These are phyloP conservation scores for Chrysoporthe austroafricana DNA, from an alignment of 2,329 filamentous ascomycete species.

Conservation along the genomic window DNA sequence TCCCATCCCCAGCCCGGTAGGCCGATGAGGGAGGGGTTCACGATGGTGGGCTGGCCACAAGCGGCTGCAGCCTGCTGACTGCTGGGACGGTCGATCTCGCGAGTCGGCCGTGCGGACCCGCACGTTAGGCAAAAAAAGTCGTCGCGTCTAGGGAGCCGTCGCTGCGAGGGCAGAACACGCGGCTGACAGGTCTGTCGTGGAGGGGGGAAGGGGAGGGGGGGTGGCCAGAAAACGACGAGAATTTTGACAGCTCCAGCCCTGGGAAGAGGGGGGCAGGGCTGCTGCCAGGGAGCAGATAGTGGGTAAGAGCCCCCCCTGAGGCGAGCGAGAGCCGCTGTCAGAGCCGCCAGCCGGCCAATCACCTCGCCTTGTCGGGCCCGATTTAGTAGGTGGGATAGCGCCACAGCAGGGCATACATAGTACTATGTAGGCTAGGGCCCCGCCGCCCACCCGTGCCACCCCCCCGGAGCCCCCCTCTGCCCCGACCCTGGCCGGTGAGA, in stretches of 20 bases:
- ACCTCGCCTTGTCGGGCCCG: constrained; percentile 12
- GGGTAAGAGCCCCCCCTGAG: neutral
- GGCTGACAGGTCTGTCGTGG: neutral
- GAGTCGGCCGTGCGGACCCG: constrained; percentile 14
- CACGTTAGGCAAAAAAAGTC: neutral
- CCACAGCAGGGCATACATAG: neutral
- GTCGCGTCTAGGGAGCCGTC: constrained; percentile 5
- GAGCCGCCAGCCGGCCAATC: constrained; percentile 10
- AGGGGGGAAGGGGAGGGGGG: neutral
- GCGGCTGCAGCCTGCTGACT: no score
- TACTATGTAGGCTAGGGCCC: neutral
- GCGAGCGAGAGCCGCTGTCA: constrained; percentile 1
- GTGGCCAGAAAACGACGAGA: constrained; percentile 2
- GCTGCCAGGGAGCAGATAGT: no score
- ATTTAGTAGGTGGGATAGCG: constrained; percentile 20
- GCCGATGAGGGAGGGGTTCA: no score
- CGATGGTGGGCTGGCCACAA: no score
- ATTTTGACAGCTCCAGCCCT: neutral
- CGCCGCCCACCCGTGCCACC: neutral
- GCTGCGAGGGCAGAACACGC: neutral
- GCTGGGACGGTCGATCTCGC: neutral
- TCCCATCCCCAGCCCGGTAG: no score
- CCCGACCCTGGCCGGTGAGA: constrained; percentile 11
- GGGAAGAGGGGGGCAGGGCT: neutral
- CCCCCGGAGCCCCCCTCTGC: neutral